Conservation (phyloP, 2,329 filamentous ascomycete species). For the Remersonia thermophila region DNA sequence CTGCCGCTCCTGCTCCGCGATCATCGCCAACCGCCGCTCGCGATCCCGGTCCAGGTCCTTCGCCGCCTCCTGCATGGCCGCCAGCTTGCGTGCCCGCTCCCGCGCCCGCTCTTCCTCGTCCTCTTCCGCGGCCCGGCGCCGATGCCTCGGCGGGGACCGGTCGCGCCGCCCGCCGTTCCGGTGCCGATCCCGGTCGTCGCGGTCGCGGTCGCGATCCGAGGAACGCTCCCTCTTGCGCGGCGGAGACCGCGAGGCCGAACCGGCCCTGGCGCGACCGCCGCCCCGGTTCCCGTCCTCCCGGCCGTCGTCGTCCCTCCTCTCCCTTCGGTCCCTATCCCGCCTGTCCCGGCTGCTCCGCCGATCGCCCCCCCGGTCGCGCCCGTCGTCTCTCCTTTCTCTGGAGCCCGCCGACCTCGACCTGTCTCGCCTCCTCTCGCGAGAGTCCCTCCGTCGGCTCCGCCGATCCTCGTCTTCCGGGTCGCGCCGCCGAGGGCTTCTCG, state of each 20-base stretch:
- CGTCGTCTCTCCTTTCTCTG: conserved; percentile 1
- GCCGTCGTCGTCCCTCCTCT: conserved; percentile 12
- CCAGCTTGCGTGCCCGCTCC: conserved; percentile 54
- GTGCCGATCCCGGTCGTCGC: conserved; percentile 2
- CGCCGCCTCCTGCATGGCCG: conserved; percentile 62
- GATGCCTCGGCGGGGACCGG: conserved; percentile 4
- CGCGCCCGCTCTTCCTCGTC: conserved; percentile 48
- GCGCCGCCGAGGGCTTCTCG: conserved; percentile 28
- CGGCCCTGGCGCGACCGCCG: conserved; percentile 3
- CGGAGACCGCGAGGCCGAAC: conserved; percentile 13
- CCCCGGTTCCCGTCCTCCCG: conserved; percentile 1
- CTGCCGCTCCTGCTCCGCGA: conserved; percentile 52
- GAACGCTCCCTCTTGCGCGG: conserved; percentile 21
- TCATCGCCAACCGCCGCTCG: conserved; percentile 50
- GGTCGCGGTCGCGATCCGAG: conserved; percentile 17
- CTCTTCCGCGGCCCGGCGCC: conserved; percentile 14
- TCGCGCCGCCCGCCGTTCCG: conserved; percentile 4
- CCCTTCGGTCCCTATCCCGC: too few species aligned
- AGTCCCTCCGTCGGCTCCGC: conserved; percentile 20
- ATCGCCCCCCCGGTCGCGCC: too few species aligned
- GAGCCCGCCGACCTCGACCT: conserved; percentile 9
- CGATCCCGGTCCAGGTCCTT: conserved; percentile 59
- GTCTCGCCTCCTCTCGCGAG: conserved; percentile 12
- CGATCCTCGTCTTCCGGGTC: conserved; percentile 20
- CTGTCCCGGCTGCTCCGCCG: conserved; percentile 5